Base-by-base conservation (phyloP, 306 rosid genomes). In the peach (Prunus persica) region DNA sequence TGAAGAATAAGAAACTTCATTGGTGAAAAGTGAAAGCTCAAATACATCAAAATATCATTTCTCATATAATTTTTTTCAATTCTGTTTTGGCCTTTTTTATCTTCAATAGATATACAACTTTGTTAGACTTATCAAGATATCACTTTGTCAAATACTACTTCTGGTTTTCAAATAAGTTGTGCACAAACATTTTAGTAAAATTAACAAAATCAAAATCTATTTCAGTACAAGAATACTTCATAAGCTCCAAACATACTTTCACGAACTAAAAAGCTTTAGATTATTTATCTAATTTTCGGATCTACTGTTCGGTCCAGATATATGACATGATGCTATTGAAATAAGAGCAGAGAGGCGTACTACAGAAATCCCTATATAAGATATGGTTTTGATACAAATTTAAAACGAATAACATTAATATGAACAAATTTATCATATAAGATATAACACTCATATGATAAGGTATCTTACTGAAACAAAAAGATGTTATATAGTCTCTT, bases 401-500 rank as follows among this genome's bases (percentile, higher is more conserved):
- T 24, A 30, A 61, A 47, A 47, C 41, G 15, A 66, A 58, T 4
- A 32, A 63, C 30, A 67, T 11, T 64, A 6, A 74, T 25, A 73
- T 46, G 67, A 11, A 49, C 27, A 74, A 18, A 43, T 20, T 16
- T 12, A 65, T 41, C 15, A 62, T 11, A 8, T 11, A 46, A 19
- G 45, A 27, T n/a, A 18, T 28, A 45, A 16, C 32, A 58, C 30
- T 3, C 25, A 43, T 7, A 57, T 45, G 38, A 30, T 18, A 63
- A 52, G 12, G 22, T 3, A 65, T 45, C 6, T 25, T 28, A 67
- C 28, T 51, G 24, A 79, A 73, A 51, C 45, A 46, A 61, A 67
- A 69, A 63, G 10, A 25, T 11, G 49, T 12, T 75, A 79, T 15
- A 28, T 45, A 60, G 78, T 78, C 54, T 79, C 93, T 89, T 75